Base-by-base conservation (phyloP, 106 monocot species). In the Narthecium ossifragum region DNA sequence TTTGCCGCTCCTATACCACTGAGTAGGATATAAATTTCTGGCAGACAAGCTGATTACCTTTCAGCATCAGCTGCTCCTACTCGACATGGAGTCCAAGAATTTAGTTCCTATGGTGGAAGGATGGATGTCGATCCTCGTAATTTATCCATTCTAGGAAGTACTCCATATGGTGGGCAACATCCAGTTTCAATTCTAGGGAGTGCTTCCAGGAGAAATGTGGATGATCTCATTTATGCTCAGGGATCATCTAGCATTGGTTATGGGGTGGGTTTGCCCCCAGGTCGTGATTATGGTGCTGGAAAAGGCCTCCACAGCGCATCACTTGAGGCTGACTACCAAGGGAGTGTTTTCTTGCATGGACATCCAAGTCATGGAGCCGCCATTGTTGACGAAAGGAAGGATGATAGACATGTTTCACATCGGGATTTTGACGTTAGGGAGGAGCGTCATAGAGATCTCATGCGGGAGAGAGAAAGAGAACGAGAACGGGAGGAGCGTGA, bases 41-140 rank as follows among this genome's bases (percentile, higher is more conserved):
- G 86, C 90, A 98, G 96, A 90, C 96, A 86, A 81, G 67, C 80
- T 54, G 96, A 98, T 48, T 98, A 84, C 69, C 78, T 79, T 52
- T 68, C 96, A 81, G 83, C 76, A 67, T 73, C 86, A 54, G 50
- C 74, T 67, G 86, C 78, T 62, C 55, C 90, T 39, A 56, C 62
- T 11, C 88, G 73, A 39, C 84, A 74, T 50, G 80, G 78, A 26
- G 65, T 78, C 18, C 78, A 78, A 68, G 85, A 89, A 30, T 65
- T 69, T 82, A 69, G 56, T 58, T 69, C 79, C 10, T 92, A 78
- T 64, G 75, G 78, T 49, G 80, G 80, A 72, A 73, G 90, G 63
- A 40, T 78, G 41, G 96, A 98, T 65, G 63, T 74, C 36, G 90
- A 90, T 73, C 73, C 83, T 54, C 86, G 70, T 49, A 75, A 32